A percentile compares a stretch with the other conserved stretches of the same genome.
Evolutionary conservation across 306 rosid species (phyloP).

Genomic region (Lotus japonicus): DNA sequence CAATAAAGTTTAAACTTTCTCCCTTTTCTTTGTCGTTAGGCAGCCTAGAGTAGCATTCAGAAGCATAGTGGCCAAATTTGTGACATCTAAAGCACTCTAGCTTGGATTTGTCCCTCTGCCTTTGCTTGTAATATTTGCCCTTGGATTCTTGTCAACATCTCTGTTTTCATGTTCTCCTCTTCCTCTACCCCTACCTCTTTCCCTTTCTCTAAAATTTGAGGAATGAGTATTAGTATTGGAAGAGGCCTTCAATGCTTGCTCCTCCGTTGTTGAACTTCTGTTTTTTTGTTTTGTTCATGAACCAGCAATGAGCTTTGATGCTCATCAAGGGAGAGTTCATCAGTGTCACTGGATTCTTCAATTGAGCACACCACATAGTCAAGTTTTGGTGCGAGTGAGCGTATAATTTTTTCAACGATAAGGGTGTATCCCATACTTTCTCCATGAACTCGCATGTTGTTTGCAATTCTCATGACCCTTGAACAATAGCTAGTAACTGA

Average conservation of each 20-base stretch:
- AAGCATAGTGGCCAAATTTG: background rate
- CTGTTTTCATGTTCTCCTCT: too few species aligned
- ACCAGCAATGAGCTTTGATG: background rate
- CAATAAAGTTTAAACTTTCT: too few species aligned
- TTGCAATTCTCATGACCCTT: too few species aligned
- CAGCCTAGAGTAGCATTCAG: background rate
- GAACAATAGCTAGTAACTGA: too few species aligned
- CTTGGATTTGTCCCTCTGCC: background rate
- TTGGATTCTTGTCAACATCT: background rate
- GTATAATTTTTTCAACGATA: background rate
- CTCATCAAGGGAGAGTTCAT: background rate
- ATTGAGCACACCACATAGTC: too few species aligned
- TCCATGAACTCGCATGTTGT: background rate
- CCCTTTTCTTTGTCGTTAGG: background rate
- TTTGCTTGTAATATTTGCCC: background rate
- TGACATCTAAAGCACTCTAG: too few species aligned
- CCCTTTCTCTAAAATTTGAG: too few species aligned
- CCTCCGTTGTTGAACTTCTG: too few species aligned
- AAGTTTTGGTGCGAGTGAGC: background rate
- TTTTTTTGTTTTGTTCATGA: background rate
- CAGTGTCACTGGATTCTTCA: too few species aligned
- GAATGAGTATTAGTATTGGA: too few species aligned
- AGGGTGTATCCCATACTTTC: background rate
- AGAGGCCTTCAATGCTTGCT: too few species aligned
- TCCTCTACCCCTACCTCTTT: too few species aligned